Evolutionary conservation across 2,329 filamentous ascomycete genomes (phyloP).

Genomic region (Paecilomyces formosus): DNA sequence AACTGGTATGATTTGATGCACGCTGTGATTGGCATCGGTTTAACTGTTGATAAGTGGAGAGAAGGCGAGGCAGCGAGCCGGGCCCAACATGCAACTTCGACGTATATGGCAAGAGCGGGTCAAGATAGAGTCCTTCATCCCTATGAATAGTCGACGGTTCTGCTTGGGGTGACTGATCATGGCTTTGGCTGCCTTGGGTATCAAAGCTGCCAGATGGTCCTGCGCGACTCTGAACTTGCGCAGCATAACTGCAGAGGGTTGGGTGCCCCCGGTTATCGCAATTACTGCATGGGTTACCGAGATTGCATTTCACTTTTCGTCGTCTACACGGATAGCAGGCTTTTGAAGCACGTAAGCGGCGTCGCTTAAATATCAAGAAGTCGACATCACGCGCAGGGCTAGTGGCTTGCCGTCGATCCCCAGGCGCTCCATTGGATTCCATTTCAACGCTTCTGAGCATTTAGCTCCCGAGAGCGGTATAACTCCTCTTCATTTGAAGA

Average conservation of each 20-base stretch:
- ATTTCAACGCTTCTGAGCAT: no score
- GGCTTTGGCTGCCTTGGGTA: no score
- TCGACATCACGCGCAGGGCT: no score
- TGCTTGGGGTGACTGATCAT: background rate
- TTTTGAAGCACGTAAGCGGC: background rate
- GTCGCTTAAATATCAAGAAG: background rate
- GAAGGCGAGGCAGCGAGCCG: background rate
- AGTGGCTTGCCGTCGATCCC: no score
- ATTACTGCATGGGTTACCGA: background rate
- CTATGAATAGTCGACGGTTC: background rate
- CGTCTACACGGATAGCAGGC: slow-evolving; percentile 1
- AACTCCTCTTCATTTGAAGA: no score
- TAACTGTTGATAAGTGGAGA: background rate
- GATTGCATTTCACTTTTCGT: background rate
- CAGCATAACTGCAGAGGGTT: background rate
- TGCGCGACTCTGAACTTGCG: background rate
- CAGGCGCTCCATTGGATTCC: no score
- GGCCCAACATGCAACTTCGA: background rate
- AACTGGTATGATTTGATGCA: background rate
- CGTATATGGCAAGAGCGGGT: background rate
- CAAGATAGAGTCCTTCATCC: background rate
- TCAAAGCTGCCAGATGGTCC: background rate
- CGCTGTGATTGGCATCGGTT: background rate
- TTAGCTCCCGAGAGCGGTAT: no score
- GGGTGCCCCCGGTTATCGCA: background rate